Evolutionary conservation across 805 yeast species (phyloP).

Genomic region (Metschnikowia dekortorum): DNA sequence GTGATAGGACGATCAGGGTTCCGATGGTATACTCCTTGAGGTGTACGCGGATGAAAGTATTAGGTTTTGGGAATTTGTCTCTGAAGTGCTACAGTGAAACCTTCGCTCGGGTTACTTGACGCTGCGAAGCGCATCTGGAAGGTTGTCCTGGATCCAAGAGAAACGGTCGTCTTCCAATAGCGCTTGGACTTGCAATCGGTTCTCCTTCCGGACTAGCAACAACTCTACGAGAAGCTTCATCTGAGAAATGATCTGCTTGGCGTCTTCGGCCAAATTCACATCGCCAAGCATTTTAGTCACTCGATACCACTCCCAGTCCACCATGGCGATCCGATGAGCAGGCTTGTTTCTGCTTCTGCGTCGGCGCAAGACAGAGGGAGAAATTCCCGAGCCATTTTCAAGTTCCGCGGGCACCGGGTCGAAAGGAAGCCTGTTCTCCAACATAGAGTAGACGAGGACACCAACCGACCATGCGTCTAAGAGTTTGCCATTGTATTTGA

Average conservation of each 20-base stretch:
- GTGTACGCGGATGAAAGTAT: neutral
- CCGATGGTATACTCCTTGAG: too few species aligned
- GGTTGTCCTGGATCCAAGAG: constrained; percentile 22
- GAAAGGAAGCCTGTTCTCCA: constrained; percentile 88
- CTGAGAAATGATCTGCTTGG: constrained; percentile 9
- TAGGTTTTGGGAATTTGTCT: neutral
- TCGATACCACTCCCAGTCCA: constrained; percentile 85
- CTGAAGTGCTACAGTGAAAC: neutral
- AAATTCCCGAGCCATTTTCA: constrained; percentile 31
- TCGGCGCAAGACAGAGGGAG: constrained; percentile 42
- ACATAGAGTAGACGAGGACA: constrained; percentile 75
- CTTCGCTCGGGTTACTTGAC: neutral
- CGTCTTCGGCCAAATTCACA: constrained; percentile 4
- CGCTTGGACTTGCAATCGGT: constrained; percentile 20
- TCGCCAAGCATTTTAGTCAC: constrained; percentile 15
- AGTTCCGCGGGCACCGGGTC: constrained; percentile 65
- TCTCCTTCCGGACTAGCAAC: constrained; percentile 37
- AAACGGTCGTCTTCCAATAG: constrained; percentile 18
- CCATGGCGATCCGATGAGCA: constrained; percentile 86
- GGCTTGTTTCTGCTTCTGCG: constrained; percentile 47
- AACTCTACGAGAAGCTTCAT: constrained; percentile 29
- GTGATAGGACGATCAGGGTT: too few species aligned
- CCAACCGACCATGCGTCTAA: constrained; percentile 96
- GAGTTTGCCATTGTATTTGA: constrained; percentile 84
- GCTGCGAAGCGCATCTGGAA: constrained; percentile 13